Conservation (phyloP, 305 asterid genomes). For the Solanum hybrid region DNA sequence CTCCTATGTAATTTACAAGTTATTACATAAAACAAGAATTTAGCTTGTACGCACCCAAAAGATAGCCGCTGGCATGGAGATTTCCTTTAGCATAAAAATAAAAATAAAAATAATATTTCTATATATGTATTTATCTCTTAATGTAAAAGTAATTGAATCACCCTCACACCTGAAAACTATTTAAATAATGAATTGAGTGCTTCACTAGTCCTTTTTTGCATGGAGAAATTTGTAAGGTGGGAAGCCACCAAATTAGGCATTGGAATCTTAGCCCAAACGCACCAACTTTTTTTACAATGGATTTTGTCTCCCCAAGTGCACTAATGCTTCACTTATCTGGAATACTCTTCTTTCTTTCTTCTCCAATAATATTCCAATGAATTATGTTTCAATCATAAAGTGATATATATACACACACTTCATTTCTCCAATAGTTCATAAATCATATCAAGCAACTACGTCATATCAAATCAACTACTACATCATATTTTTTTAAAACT, state of each 20-base stretch:
- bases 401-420: neutral
- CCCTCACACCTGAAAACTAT: neutral
- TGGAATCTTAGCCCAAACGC: slow-evolving; percentile 31
- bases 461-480: neutral
- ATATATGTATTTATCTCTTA: neutral
- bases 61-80: neutral
- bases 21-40: no score
- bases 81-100: neutral
- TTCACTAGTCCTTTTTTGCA: neutral
- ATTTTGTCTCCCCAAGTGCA: slow-evolving; percentile 2
- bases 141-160: neutral
- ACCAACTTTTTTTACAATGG: slow-evolving; percentile 9
- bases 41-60: neutral
- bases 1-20: rapidly evolving
- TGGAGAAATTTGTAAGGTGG: slow-evolving; percentile 15
- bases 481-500: neutral
- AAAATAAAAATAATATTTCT: no score
- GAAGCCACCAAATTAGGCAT: slow-evolving; percentile 21
- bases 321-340: slow-evolving; percentile 1
- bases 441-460: neutral
- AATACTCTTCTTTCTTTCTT: neutral
- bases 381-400: neutral
- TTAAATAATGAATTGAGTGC: neutral
- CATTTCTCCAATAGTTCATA: neutral
- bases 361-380: neutral